A percentile compares a stretch with the other conserved stretches of the same genome.
Conservation (phyloP, 2,329 filamentous ascomycete species). For the Plenodomus lindquistii region DNA sequence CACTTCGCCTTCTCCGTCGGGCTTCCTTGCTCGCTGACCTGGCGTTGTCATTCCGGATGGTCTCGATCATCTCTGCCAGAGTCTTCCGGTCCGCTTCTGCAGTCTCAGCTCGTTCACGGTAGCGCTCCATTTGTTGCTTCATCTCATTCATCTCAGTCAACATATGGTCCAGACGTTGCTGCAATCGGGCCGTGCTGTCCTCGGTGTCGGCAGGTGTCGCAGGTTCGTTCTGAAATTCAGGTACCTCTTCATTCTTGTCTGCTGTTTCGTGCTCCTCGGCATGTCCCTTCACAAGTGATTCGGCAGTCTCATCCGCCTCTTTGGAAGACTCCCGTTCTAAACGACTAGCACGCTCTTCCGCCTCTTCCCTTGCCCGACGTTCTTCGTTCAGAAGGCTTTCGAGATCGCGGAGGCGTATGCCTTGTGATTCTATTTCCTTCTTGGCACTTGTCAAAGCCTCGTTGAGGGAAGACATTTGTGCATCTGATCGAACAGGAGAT, state of each 20-base stretch:
- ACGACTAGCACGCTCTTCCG: constrained; percentile 78
- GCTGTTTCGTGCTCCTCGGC: constrained; percentile 14
- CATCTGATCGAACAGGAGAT: constrained; percentile 67
- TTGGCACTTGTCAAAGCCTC: constrained; percentile 83
- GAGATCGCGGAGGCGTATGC: constrained; percentile 75
- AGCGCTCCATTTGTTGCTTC: constrained; percentile 77
- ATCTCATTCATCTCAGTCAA: constrained; percentile 79
- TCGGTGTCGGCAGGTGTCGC: constrained; percentile 31
- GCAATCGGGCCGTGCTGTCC: constrained; percentile 55
- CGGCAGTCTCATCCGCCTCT: constrained; percentile 40
- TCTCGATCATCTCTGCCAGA: constrained; percentile 84
- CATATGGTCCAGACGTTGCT: constrained; percentile 75
- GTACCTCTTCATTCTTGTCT: constrained; percentile 18
- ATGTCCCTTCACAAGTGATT: constrained; percentile 22
- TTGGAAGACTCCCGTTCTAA: constrained; percentile 65
- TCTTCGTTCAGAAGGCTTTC: constrained; percentile 80
- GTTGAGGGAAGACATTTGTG: constrained; percentile 81
- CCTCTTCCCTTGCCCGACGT: constrained; percentile 76
- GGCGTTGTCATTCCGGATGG: constrained; percentile 70
- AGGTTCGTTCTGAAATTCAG: constrained; percentile 24
- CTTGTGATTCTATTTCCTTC: constrained; percentile 84
- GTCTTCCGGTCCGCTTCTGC: constrained; percentile 81
- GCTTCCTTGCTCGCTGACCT: constrained; percentile 44
- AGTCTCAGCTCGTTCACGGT: constrained; percentile 74
- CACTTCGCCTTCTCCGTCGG: constrained; percentile 31